These are phyloP conservation scores for Trichoderma sp. DNA, from an alignment of 2,329 filamentous ascomycete genomes.

Conservation along the genomic window DNA sequence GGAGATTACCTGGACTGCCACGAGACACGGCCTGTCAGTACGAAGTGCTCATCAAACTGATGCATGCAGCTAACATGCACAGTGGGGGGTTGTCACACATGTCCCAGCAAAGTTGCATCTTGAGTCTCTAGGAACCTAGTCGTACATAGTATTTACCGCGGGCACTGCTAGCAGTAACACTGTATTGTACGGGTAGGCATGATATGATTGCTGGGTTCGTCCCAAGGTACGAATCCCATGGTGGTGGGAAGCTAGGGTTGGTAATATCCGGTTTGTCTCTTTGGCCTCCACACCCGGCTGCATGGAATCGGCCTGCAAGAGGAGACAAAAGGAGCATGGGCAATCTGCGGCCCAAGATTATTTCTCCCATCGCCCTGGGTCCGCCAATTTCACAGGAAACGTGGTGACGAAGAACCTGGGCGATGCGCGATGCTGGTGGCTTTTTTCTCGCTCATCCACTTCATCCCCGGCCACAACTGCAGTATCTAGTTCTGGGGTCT, in stretches of 20 bases:
- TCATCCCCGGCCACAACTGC: not conserved
- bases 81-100: not conserved
- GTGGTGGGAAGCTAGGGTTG: not conserved
- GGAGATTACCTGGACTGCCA: not conserved
- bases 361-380: not conserved
- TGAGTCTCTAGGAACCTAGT: not conserved
- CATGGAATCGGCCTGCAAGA: not conserved
- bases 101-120: not conserved
- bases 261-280: not conserved
- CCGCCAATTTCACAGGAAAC: not conserved
- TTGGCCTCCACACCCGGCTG: not conserved
- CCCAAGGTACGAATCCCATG: not conserved
- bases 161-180: not conserved
- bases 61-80: not conserved
- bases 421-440: not conserved
- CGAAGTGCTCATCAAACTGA: conserved; percentile 2
- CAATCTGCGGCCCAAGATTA: not conserved
- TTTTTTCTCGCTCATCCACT: not conserved
- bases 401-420: not conserved
- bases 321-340: conserved; percentile 4
- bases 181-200: not conserved
- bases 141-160: too few relatives aligned
- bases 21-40: not conserved
- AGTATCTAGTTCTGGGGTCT: not conserved
- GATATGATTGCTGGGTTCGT: not conserved